Evolutionary conservation across 176 grass and related monocot genomes (phyloP), one percentile per base, ranked within the genome.

Genomic region (Raddia distichophylla): DNA sequence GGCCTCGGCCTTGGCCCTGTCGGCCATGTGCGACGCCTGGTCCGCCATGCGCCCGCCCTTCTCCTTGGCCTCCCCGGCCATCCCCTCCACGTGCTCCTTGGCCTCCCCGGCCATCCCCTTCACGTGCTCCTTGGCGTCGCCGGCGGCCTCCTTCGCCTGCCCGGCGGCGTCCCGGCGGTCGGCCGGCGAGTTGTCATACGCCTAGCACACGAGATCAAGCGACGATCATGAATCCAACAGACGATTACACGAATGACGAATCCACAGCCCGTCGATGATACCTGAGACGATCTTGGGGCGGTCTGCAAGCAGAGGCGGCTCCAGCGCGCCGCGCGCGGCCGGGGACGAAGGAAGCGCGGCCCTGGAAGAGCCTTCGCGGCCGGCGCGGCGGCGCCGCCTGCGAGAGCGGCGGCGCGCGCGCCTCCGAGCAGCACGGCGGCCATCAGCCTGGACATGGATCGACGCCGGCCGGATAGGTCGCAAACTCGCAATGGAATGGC

Each of bases 271-370:
- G 34, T 0, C 1, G 16, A 16, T 16, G 19, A 17, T 64, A 97
- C 94, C 94, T 90, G 90, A 50, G 90, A 94, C 35, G 92, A 94
- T 44, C 76, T 89, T 43, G 71, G 86, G 6, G 83, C 86, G 3
- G 83, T 46, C 42, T 92, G 94, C 64, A 97, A 42, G 88, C 85
- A 89, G 47, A 94, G 86, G 44, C 83, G 83, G 71, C 74, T 81
- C 64, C 90, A 85, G 65, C 60, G 83, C 64, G 59, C 74, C 17
- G 63, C 46, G 7, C 48, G 85, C 40, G 78, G 49, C n/a, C 70
- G 66, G 16, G 85, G 81, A 70, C 60, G 46, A 56, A 82, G 78
- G 58, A 90, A 74, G 76, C 45, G 78, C 13, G 73, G 73, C 17
- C 55, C 52, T 10, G 71, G 69, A 3, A 80, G 57, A 35, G 82